Evolutionary conservation across 495 filamentous ascomycete genomes (phyloP), one percentile per base, ranked within the genome.

Genomic region (Halenospora varia): DNA sequence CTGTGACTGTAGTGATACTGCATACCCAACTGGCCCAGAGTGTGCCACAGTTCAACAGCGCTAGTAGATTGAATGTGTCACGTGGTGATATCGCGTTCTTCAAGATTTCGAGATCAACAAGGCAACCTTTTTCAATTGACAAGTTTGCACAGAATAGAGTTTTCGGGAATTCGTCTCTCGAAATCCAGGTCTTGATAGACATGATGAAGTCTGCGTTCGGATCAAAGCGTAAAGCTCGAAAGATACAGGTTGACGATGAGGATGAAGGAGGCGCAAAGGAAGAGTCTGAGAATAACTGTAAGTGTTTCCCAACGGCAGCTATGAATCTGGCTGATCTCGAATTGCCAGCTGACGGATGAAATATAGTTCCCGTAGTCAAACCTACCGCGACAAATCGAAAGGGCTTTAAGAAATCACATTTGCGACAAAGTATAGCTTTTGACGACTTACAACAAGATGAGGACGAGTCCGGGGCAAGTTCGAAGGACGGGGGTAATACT

Each of bases 171-270:
- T n/a, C n/a, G n/a, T n/a, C n/a, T n/a, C n/a, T n/a, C n/a, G n/a
- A n/a, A n/a, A n/a, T n/a, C n/a, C n/a, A n/a, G n/a, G n/a, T n/a
- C n/a, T n/a, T n/a, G 20, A 6, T 23, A 51, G 11, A 13, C 11
- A 75, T 25, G 42, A 87, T 85, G 73, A 92, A 84, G 71, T 83
- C 83, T 41, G 75, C 79, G 1, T 88, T 90, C 61, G 77, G 75
- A 4, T 80, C 83, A 25, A 85, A 88, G 60, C 82, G 89, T 51
- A 89, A 89, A 62, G 78, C 88, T 22, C 84, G 88, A 55, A 87
- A 88, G 68, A 85, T 95, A 60, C 83, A 83, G 19, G 80, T 82
- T 0, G 79, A 84, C 57, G 86, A 88, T 39, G 84, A 88, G 47
- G 82, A 87, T 10, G 81, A 84, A 10, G 67, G 61, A 53, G 60